A percentile compares a stretch with the other conserved stretches of the same genome.
Conservation (phyloP, 73 alveolate genomes). For the Diophrys sp. region DNA sequence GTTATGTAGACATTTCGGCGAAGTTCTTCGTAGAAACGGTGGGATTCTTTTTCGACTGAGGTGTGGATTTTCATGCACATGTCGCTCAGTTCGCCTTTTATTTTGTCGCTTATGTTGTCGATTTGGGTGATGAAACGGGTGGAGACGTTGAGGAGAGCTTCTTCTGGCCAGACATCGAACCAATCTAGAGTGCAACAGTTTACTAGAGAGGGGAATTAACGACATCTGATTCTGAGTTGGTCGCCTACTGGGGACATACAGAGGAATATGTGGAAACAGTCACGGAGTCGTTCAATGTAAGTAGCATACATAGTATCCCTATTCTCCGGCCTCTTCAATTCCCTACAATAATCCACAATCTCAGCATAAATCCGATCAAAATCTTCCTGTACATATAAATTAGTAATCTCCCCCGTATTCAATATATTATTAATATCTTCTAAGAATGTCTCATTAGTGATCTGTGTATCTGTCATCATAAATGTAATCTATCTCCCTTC, state of each 20-base stretch:
- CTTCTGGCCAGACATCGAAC: constrained; percentile 96
- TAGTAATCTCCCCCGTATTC: constrained; percentile 95
- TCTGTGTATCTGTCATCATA: constrained; percentile 76
- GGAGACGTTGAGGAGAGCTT: constrained; percentile 84
- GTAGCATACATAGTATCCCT: constrained; percentile 36
- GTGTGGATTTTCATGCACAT: constrained; percentile 81
- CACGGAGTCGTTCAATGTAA: constrained; percentile 85
- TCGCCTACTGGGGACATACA: constrained; percentile 97
- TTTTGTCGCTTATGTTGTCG: constrained; percentile 55
- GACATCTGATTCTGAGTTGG: constrained; percentile 83
- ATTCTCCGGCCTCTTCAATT: constrained; percentile 52
- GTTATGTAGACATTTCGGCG: constrained; percentile 82
- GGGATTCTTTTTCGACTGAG: constrained; percentile 73
- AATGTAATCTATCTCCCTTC: constrained; percentile 56
- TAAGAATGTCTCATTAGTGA: constrained; percentile 71
- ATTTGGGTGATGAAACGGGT: constrained; percentile 44
- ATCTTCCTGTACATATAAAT: constrained; percentile 87
- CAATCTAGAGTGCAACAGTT: constrained; percentile 95
- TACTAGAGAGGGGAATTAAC: constrained; percentile 92
- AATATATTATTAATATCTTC: constrained; percentile 81
- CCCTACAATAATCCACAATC: constrained; percentile 46
- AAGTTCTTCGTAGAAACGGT: constrained; percentile 85
- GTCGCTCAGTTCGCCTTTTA: constrained; percentile 61
- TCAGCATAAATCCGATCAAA: constrained; percentile 81
- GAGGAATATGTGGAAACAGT: constrained; percentile 85